Evolutionary conservation across 345 rosid species (phyloP).

Genomic region (Eucalyptus polyanthemos): DNA sequence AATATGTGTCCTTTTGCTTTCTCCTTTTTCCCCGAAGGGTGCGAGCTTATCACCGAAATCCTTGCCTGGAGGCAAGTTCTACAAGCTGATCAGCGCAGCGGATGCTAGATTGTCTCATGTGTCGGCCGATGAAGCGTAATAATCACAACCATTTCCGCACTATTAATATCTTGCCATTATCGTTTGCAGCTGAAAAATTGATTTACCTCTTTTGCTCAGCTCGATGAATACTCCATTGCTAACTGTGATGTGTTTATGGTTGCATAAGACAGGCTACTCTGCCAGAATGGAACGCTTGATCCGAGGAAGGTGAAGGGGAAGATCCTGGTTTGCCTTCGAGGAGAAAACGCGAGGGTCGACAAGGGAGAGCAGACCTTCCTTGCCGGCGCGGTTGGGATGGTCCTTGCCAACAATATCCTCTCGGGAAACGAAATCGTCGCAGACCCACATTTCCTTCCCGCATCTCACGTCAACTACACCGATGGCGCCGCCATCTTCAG

Average conservation of each 20-base stretch:
- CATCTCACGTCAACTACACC: constrained; percentile 45
- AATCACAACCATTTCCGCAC: background rate
- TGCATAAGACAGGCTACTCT: constrained; percentile 30
- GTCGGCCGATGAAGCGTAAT: constrained; percentile 50
- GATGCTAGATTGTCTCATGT: constrained; percentile 45
- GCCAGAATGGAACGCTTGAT: constrained; percentile 53
- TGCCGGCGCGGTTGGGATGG: constrained; percentile 81
- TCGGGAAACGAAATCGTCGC: constrained; percentile 40
- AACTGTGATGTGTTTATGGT: background rate
- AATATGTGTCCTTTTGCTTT: background rate
- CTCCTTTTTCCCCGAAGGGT: constrained; percentile 34
- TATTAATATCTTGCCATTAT: background rate
- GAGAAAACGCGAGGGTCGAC: constrained; percentile 46
- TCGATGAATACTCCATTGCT: background rate
- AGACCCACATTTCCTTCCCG: constrained; percentile 72
- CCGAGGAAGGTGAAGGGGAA: constrained; percentile 51
- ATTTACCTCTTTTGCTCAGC: background rate
- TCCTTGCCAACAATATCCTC: constrained; percentile 39
- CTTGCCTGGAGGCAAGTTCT: constrained; percentile 29
- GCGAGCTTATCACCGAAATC: constrained; percentile 45
- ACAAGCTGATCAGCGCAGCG: constrained; percentile 45
- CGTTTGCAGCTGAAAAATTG: background rate
- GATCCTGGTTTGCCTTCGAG: constrained; percentile 70
- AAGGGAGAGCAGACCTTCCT: constrained; percentile 47
- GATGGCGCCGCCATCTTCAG: constrained; percentile 36